Percentiles rank a stretch among this genome's conserved stretches.
phyloP scores from a whole-genome alignment of 331 rosid species.

The Spiraea crenata region DNA sequence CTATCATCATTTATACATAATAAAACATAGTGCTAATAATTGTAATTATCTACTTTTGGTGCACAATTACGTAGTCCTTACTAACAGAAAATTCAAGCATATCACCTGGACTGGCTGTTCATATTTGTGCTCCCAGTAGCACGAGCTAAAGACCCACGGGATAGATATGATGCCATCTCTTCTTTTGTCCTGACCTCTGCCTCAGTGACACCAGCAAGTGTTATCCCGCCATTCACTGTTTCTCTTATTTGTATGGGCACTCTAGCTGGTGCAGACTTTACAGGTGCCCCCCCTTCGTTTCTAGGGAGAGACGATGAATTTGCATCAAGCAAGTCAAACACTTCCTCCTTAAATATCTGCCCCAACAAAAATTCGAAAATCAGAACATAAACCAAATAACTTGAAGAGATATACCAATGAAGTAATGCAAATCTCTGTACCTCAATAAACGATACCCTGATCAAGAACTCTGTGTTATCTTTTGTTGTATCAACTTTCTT shows the following conservation, averaged over 20 bases:
- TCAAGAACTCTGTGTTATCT: constrained; percentile 59
- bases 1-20: neutral
- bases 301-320: constrained; percentile 37
- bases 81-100: neutral
- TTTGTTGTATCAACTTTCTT: constrained; percentile 39
- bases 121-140: constrained; percentile 95
- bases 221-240: constrained; percentile 79
- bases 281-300: constrained; percentile 42
- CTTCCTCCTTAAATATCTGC: constrained; percentile 95
- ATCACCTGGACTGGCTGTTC: constrained; percentile 92
- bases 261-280: constrained; percentile 53
- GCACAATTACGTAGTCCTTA: neutral
- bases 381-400: constrained; percentile 4
- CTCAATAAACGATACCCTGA: constrained; percentile 89
- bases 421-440: constrained; percentile 28
- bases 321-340: constrained; percentile 81
- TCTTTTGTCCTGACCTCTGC: constrained; percentile 76
- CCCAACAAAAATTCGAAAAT: constrained; percentile 4
- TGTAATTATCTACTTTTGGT: neutral
- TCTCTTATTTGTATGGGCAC: constrained; percentile 90
- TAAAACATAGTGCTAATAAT: neutral
- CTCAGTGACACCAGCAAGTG: constrained; percentile 87
- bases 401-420: neutral
- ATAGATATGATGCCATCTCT: constrained; percentile 76
- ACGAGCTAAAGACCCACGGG: constrained; percentile 74